phyloP scores from a whole-genome alignment of 2,329 filamentous ascomycete species.

The Xylaria sp. region DNA sequence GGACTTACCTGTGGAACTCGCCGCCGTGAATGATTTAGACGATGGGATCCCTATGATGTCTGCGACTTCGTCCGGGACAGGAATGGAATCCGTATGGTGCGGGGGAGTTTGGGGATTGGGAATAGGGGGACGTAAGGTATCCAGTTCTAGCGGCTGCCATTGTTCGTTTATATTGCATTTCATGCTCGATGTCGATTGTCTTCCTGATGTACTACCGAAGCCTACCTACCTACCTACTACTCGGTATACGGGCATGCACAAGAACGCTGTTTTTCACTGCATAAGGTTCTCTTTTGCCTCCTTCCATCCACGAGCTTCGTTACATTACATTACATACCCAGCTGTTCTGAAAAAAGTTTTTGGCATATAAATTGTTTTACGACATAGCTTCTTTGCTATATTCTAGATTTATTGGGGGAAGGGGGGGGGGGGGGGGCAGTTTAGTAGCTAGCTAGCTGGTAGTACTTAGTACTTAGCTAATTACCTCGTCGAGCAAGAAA shows the following conservation, averaged over 20 bases:
- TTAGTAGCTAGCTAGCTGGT: too few relatives aligned
- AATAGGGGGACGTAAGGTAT: conserved; percentile 27
- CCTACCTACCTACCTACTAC: background rate
- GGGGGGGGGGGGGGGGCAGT: too few relatives aligned
- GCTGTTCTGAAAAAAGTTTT: background rate
- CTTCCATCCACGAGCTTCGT: background rate
- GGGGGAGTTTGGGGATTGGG: conserved; percentile 44
- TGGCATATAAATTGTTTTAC: background rate
- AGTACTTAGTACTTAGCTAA: too few relatives aligned
- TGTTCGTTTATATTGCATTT: background rate
- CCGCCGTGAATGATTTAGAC: conserved; percentile 42
- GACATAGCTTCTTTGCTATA: background rate
- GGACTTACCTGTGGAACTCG: conserved; percentile 39
- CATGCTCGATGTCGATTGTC: background rate
- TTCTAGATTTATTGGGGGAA: too few relatives aligned
- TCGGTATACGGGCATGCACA: background rate
- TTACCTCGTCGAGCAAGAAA: too few relatives aligned
- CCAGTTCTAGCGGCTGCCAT: background rate
- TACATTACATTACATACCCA: background rate
- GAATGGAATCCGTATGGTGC: conserved; percentile 57
- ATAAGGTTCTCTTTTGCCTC: too few relatives aligned
- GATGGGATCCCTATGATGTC: conserved; percentile 56
- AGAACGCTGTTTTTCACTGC: too few relatives aligned
- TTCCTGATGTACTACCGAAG: background rate
- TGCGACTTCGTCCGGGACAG: conserved; percentile 59